These are phyloP conservation scores for Camellia oleifera DNA, from an alignment of 179 eudicot genomes.

Conservation along the genomic window DNA sequence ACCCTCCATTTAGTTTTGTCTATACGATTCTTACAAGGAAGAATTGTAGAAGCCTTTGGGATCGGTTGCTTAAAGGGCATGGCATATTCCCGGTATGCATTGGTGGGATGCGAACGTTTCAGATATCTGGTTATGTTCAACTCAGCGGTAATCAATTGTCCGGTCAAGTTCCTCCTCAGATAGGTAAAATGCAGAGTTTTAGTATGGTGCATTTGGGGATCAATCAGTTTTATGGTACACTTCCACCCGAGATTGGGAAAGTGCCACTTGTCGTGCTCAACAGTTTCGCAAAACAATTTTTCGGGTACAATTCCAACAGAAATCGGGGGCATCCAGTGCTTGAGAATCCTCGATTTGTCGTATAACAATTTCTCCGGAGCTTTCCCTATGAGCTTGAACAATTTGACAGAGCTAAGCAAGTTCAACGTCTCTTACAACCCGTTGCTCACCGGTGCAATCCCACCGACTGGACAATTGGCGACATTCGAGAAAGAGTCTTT, in stretches of 20 bases:
- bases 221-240: slow-evolving; percentile 51
- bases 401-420: slow-evolving; percentile 58
- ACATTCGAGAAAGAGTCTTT: slow-evolving; percentile 72
- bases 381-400: slow-evolving; percentile 60
- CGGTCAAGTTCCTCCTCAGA: slow-evolving; percentile 55
- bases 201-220: slow-evolving; percentile 76
- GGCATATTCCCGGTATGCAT: slow-evolving; percentile 71
- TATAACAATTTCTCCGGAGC: slow-evolving; percentile 78
- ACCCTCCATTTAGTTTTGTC: slow-evolving; percentile 88
- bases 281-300: slow-evolving; percentile 55
- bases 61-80: slow-evolving; percentile 61
- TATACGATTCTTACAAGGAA: slow-evolving; percentile 66
- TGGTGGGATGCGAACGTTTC: slow-evolving; percentile 43
- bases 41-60: slow-evolving; percentile 71
- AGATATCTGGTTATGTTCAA: slow-evolving; percentile 78
- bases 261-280: slow-evolving; percentile 65
- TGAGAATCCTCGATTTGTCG: slow-evolving; percentile 83
- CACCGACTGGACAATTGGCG: slow-evolving; percentile 72
- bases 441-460: slow-evolving; percentile 58
- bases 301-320: slow-evolving; percentile 58
- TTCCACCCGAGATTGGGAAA: slow-evolving; percentile 54
- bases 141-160: slow-evolving; percentile 64
- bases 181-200: slow-evolving; percentile 70
- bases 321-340: slow-evolving; percentile 62
- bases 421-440: slow-evolving; percentile 86